phyloP scores from a whole-genome alignment of 495 filamentous ascomycete species.

The Xylaria flabelliformis region DNA sequence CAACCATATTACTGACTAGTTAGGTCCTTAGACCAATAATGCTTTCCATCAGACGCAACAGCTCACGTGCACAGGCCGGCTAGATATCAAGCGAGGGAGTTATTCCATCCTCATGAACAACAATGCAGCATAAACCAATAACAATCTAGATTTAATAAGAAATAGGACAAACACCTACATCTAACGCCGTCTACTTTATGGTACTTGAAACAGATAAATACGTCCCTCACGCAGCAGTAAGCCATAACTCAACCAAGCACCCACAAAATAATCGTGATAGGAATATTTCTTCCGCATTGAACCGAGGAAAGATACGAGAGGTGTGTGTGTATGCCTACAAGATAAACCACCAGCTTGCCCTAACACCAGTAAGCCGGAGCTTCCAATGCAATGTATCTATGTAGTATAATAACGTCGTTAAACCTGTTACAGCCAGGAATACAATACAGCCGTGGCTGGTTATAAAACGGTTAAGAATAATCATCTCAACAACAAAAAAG shows the following conservation, averaged over 20 bases:
- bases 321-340: not conserved
- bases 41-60: not conserved
- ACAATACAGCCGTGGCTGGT: constrained; percentile 7
- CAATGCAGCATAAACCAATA: not conserved
- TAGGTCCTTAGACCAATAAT: not conserved
- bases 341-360: not conserved
- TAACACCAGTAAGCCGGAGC: constrained; percentile 11
- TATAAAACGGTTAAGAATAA: not conserved
- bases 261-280: not conserved
- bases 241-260: too few relatives aligned
- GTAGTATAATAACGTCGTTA: constrained; percentile 1
- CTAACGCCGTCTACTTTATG: not conserved
- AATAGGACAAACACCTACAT: not conserved
- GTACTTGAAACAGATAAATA: not conserved
- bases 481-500: constrained; percentile 15
- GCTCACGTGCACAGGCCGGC: too few relatives aligned
- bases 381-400: constrained; percentile 19
- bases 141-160: not conserved
- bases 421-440: not conserved
- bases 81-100: not conserved
- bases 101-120: not conserved
- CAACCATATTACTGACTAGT: too few relatives aligned
- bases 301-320: not conserved
- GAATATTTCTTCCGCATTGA: not conserved
- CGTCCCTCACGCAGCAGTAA: not conserved